phyloP scores from a whole-genome alignment of 1,284 basidiomycete species.

The Cryptococcus sp. region DNA sequence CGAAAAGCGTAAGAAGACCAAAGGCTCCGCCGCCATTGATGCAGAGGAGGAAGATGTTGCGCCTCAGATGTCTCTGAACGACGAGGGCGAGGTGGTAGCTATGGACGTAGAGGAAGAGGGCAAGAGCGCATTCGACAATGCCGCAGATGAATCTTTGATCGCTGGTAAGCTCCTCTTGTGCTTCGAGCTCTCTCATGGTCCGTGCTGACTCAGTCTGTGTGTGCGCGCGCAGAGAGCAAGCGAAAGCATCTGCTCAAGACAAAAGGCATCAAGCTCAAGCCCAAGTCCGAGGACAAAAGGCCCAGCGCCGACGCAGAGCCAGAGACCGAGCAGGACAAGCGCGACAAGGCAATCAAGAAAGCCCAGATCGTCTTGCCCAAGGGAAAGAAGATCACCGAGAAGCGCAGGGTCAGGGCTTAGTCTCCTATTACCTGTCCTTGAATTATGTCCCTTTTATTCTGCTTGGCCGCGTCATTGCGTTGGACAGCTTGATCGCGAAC shows the following conservation, averaged over 20 bases:
- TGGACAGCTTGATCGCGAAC: background rate
- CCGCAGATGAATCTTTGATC: constrained; percentile 51
- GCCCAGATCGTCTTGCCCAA: constrained; percentile 34
- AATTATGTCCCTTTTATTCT: background rate
- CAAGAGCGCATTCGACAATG: constrained; percentile 49
- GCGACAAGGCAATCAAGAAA: constrained; percentile 5
- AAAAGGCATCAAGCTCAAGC: constrained; percentile 51
- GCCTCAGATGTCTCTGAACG: constrained; percentile 38
- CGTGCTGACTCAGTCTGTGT: background rate
- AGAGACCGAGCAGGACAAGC: constrained; percentile 15
- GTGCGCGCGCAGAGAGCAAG: constrained; percentile 45
- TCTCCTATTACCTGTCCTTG: too few relatives aligned
- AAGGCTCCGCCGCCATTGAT: constrained; percentile 32
- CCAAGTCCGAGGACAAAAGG: constrained; percentile 15
- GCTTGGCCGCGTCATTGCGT: constrained; percentile 2
- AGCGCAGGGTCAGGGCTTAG: constrained; percentile 14
- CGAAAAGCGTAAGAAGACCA: constrained; percentile 67
- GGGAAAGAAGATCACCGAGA: constrained; percentile 43
- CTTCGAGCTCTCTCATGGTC: background rate
- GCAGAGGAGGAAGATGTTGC: constrained; percentile 52
- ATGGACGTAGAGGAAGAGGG: constrained; percentile 15
- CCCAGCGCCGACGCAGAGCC: constrained; percentile 44
- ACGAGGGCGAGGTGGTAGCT: constrained; percentile 35
- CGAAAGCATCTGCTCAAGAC: constrained; percentile 54
- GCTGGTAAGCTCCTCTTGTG: constrained; percentile 38